These are phyloP conservation scores for Picochlorum sp. DNA, from an alignment of 139 green algal species.

Conservation along the genomic window DNA sequence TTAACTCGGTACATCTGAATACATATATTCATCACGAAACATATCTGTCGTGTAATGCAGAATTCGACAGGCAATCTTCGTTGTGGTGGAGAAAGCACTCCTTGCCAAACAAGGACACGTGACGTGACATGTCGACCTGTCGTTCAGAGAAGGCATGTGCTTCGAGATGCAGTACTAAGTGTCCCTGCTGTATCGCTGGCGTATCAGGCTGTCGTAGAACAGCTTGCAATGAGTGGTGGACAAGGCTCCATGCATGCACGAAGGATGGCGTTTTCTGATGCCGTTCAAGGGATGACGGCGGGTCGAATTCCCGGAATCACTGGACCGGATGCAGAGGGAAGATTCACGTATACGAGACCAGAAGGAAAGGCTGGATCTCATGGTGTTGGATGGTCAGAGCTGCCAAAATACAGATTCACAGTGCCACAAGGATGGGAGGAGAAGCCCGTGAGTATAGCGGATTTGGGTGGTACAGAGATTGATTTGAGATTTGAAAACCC, in stretches of 20 bases:
- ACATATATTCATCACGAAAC: background rate
- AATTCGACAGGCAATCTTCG: no score
- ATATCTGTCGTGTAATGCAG: background rate
- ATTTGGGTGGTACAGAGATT: constrained; percentile 90
- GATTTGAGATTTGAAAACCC: constrained; percentile 40
- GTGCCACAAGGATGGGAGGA: constrained; percentile 72
- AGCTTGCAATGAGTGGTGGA: no score
- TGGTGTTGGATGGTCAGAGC: constrained; percentile 87
- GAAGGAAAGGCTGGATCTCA: constrained; percentile 74
- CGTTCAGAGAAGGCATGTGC: no score
- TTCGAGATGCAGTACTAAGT: no score
- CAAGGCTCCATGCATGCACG: no score
- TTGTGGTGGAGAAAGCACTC: no score
- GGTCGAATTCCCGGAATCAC: constrained; percentile 63
- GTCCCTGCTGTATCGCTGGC: no score
- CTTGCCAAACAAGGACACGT: no score
- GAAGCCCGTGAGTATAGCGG: constrained; percentile 88
- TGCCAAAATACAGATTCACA: constrained; percentile 78
- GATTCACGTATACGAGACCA: constrained; percentile 64
- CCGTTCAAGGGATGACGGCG: constrained; percentile 68
- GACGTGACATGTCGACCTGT: no score
- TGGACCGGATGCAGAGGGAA: constrained; percentile 50
- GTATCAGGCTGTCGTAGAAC: no score
- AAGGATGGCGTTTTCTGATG: constrained; percentile 16
- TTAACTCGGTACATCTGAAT: no score